Percentiles rank a stretch among this genome's conserved stretches.
These are phyloP conservation scores for Pseudogymnoascus sp. DNA, from an alignment of 2,329 filamentous ascomycete genomes.

Conservation along the genomic window DNA sequence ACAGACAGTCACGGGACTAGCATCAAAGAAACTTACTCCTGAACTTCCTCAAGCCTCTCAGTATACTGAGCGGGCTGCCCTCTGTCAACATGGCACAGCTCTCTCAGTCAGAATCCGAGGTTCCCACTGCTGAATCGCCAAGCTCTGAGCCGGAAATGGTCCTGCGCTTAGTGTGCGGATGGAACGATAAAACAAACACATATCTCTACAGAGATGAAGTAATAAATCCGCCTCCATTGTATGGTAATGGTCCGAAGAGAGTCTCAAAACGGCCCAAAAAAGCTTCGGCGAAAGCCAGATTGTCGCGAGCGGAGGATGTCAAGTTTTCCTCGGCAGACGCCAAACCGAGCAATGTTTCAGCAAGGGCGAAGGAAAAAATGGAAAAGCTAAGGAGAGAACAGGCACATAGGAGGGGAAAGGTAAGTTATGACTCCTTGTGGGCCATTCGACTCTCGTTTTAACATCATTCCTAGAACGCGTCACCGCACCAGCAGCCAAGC, in stretches of 20 bases:
- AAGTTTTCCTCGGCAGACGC: not conserved
- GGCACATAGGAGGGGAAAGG: not conserved
- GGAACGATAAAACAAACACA: not conserved
- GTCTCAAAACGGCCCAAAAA: not conserved
- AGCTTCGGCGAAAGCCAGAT: not conserved
- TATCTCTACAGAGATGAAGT: conserved; percentile 5
- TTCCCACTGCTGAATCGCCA: not conserved
- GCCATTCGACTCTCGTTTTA: not conserved
- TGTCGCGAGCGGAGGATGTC: not conserved
- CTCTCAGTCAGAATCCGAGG: not conserved
- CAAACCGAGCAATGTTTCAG: not conserved
- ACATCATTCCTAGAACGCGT: not conserved
- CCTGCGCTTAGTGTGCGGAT: not conserved
- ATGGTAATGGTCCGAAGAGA: not conserved
- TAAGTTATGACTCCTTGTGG: not conserved
- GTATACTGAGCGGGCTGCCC: not conserved
- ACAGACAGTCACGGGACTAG: not conserved
- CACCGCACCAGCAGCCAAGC: not conserved
- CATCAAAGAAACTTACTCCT: not conserved
- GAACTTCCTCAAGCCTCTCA: not conserved
- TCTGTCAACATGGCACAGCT: conserved; percentile 6
- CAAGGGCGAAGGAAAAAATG: not conserved
- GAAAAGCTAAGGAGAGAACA: not conserved
- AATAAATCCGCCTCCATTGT: not conserved
- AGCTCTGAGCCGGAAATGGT: not conserved